Evolutionary conservation across 305 asterid genomes (phyloP), one percentile per base, ranked within the genome.

Genomic region (Fraxinus sp.): DNA sequence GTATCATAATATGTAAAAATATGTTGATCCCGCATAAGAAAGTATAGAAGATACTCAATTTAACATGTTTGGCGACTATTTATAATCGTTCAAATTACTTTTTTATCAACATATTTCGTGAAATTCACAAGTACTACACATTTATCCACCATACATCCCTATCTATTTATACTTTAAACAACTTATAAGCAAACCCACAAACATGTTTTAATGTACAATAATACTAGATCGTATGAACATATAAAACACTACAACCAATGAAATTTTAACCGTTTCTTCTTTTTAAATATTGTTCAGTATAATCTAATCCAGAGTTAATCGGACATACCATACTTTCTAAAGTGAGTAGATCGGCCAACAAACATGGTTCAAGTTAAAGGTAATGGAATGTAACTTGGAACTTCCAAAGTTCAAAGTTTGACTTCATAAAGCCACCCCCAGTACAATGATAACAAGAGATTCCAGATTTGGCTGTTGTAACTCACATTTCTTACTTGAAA

Each of bases 291-390:
- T 55, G 64, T 55, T 55, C 24, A 55, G 9, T n/a, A 55, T 3
- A n/a, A 3, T n/a, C 24, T 55, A 6, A 55, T 55, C 10, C 26
- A n/a, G 10, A n/a, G 2, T 55, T 0, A n/a, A 5, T 7, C 26
- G 62, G 0, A 52, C 66, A 18, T 55, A n/a, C 11, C 26, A 6
- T 55, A n/a, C 8, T 55, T 55, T 55, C 1, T 55, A 18, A n/a
- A 55, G 66, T n/a, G 66, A 3, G 26, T 55, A 18, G 26, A 55
- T 55, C 93, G 30, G 97, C 93, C 82, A 91, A 93, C 35, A 24
- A 64, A 64, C 73, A 64, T 64, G 33, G 35, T 2, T 22, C 73
- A 64, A 64, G 73, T 64, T 22, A 22, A 62, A 62, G 72, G 72
- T 8, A 62, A 22, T 7, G 30, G 72, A 18, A 62, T 62, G 32